phyloP scores from a whole-genome alignment of 805 yeast genomes.

The Pichia rugopelliculosa region DNA sequence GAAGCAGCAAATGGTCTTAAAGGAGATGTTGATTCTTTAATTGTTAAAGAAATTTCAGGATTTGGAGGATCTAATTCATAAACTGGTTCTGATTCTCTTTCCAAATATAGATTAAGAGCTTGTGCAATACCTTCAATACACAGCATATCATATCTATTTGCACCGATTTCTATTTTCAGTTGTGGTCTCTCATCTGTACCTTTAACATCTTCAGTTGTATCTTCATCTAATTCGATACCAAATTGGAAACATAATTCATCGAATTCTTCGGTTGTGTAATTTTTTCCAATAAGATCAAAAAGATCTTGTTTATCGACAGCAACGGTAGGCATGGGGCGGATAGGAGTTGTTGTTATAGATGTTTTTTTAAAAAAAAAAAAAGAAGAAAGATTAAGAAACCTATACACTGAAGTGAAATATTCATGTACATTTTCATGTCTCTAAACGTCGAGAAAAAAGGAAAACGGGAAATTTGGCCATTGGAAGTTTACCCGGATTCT shows the following conservation, averaged over 20 bases:
- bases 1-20: conserved; percentile 92
- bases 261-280: conserved; percentile 79
- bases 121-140: conserved; percentile 98
- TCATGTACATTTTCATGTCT: no score
- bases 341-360: not conserved
- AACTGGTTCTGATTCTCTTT: conserved; percentile 55
- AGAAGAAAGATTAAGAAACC: not conserved
- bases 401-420: no score
- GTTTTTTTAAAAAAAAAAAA: no score
- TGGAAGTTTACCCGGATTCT: no score
- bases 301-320: conserved; percentile 92
- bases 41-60: conserved; percentile 58
- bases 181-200: conserved; percentile 89
- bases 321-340: conserved; percentile 81
- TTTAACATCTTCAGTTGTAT: conserved; percentile 71
- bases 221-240: conserved; percentile 97
- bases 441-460: no score
- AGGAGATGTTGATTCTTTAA: conserved; percentile 63
- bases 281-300: conserved; percentile 64
- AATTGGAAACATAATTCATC: conserved; percentile 97
- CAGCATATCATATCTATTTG: conserved; percentile 96
- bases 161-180: conserved; percentile 93
- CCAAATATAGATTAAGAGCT: conserved; percentile 85
- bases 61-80: conserved; percentile 55
- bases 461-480: no score